Percentiles rank a stretch among this genome's conserved stretches.
phyloP scores from a whole-genome alignment of 257 asterid species.

The Jasminum sambac region DNA sequence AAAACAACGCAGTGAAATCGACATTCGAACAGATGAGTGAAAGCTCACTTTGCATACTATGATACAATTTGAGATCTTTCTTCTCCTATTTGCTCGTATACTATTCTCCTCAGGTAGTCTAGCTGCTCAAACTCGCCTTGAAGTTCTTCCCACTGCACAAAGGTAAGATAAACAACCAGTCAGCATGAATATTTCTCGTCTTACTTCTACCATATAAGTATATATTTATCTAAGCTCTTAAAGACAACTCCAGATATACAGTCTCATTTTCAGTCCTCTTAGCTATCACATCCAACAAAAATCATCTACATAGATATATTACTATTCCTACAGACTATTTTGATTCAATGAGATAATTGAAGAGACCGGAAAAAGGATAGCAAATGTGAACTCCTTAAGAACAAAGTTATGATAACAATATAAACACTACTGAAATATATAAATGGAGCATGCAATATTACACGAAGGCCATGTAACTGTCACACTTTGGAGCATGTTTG shows the following conservation, averaged over 20 bases:
- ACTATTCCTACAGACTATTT: too few relatives aligned
- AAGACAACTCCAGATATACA: background rate
- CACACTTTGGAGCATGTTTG: too few relatives aligned
- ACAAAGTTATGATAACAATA: too few relatives aligned
- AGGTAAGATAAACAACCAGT: conserved; percentile 1
- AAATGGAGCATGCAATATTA: too few relatives aligned
- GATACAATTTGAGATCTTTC: conserved; percentile 16
- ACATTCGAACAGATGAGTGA: background rate
- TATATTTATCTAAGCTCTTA: background rate
- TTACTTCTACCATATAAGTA: background rate
- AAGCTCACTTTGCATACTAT: background rate
- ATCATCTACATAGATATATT: background rate
- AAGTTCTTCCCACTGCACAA: conserved; percentile 92
- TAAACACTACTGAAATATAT: too few relatives aligned
- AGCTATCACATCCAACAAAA: background rate
- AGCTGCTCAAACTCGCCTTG: conserved; percentile 83
- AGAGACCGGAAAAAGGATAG: too few relatives aligned
- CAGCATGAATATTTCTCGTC: background rate
- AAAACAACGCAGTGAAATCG: background rate
- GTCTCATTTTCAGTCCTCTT: background rate
- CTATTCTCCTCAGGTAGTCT: conserved; percentile 65
- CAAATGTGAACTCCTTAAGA: too few relatives aligned
- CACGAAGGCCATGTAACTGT: too few relatives aligned
- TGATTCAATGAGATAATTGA: too few relatives aligned
- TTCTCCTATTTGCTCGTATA: conserved; percentile 37